Percentiles rank a stretch among this genome's conserved stretches.
These are phyloP conservation scores for Salisapilia sapeloensis DNA, from an alignment of 352 stramenopile species.

Conservation along the genomic window DNA sequence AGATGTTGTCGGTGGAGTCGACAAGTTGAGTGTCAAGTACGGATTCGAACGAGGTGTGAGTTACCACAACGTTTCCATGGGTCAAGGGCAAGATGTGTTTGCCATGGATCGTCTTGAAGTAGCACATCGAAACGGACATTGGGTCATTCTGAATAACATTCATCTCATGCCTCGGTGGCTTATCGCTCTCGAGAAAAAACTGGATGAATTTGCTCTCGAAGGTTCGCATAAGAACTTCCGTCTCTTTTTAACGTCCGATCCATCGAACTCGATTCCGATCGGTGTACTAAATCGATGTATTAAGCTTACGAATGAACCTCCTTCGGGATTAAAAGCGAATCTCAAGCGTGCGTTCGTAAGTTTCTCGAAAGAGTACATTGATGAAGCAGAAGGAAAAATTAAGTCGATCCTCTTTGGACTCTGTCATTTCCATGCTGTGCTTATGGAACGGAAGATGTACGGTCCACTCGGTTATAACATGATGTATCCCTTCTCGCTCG, in stretches of 20 bases:
- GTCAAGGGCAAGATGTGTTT: conserved; percentile 91
- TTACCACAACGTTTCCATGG: conserved; percentile 97
- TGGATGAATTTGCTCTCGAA: conserved; percentile 90
- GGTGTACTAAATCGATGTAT: conserved; percentile 92
- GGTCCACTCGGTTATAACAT: conserved; percentile 97
- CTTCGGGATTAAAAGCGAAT: conserved; percentile 90
- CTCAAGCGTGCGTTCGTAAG: conserved; percentile 93
- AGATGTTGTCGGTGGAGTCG: conserved; percentile 91
- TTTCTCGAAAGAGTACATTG: conserved; percentile 92
- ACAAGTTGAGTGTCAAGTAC: conserved; percentile 90
- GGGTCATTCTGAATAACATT: conserved; percentile 97
- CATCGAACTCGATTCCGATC: conserved; percentile 88
- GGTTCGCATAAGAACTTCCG: conserved; percentile 90
- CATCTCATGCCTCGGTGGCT: conserved; percentile 95
- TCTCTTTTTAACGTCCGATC: conserved; percentile 90
- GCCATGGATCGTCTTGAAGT: conserved; percentile 91
- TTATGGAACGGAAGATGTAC: conserved; percentile 97
- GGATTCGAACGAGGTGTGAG: conserved; percentile 90
- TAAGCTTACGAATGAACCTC: conserved; percentile 94
- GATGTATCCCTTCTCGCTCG: conserved; percentile 96
- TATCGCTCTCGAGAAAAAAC: conserved; percentile 92
- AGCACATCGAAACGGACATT: conserved; percentile 91
- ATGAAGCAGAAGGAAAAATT: conserved; percentile 90
- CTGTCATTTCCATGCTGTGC: conserved; percentile 94
- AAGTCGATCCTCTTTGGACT: conserved; percentile 95